A percentile compares a stretch with the other conserved stretches of the same genome.
phyloP scores from a whole-genome alignment of 2,329 filamentous ascomycete species.

The Thermoascus crustaceus region DNA sequence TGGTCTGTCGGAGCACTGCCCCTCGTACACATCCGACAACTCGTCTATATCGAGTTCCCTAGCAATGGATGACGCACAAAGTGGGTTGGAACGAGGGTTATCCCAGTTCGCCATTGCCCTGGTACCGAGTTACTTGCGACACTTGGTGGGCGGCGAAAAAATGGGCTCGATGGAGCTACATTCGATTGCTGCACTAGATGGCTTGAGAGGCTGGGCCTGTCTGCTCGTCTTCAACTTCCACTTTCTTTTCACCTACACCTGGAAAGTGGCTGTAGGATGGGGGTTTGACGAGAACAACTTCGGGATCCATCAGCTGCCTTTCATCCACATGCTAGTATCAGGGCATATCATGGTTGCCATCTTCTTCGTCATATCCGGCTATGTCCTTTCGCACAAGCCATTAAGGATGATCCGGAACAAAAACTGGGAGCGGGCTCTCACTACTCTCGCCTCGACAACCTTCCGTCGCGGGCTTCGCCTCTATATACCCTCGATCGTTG shows the following conservation, averaged over 20 bases:
- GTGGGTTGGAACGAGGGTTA: slow-evolving; percentile 7
- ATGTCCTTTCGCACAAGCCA: slow-evolving; percentile 39
- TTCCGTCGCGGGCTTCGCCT: slow-evolving; percentile 37
- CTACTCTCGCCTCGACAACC: slow-evolving; percentile 34
- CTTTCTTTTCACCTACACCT: slow-evolving; percentile 38
- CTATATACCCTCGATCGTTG: slow-evolving; percentile 35
- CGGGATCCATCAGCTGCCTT: slow-evolving; percentile 32
- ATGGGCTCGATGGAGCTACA: slow-evolving; percentile 23
- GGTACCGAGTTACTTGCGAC: slow-evolving; percentile 30
- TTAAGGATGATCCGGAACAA: slow-evolving; percentile 31
- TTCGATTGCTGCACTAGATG: slow-evolving; percentile 35
- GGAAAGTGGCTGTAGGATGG: slow-evolving; percentile 33
- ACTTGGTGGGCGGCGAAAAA: slow-evolving; percentile 22
- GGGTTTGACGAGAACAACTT: slow-evolving; percentile 34
- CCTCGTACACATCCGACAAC: background rate
- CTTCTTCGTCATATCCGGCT: slow-evolving; percentile 43
- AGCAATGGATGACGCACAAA: background rate
- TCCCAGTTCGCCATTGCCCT: slow-evolving; percentile 20
- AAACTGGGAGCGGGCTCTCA: slow-evolving; percentile 32
- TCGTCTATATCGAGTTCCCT: background rate
- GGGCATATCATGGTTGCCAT: slow-evolving; percentile 42
- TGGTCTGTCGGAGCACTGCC: background rate
- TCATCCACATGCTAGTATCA: slow-evolving; percentile 35
- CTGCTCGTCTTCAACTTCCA: slow-evolving; percentile 41
- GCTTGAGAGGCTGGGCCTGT: slow-evolving; percentile 36